Base-by-base conservation (phyloP, 768 basidiomycete species). In the Agrocybe pediades region DNA sequence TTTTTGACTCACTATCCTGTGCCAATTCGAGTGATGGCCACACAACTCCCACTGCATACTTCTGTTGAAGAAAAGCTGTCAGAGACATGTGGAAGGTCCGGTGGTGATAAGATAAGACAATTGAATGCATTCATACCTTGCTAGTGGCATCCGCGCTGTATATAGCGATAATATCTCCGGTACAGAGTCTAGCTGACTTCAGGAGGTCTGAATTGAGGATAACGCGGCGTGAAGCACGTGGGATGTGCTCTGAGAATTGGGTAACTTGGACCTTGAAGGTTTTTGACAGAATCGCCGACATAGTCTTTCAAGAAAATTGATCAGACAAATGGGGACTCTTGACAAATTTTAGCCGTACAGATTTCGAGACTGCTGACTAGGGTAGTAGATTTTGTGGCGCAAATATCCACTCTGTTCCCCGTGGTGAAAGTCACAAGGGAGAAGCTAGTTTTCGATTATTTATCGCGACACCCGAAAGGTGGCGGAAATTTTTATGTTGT, bases 11-110 rank as follows among this genome's bases (percentile, higher is more conserved):
- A 88, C 90, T 73, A 55, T 84, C 80, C 47, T 75, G 76, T 23
- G 82, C 65, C 50, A 86, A 49, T 7, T 88, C 86, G 41, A 78
- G 62, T 33, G 86, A 87, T n/a, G 90, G 89, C 90, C 90, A 92
- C 60, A 81, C 78, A 42, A 85, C 71, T 5, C 90, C 91, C 49
- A 91, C 73, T 11, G 85, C 81, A 66, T 86, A 85, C 41, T 75
- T 69, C 86, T 88, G 64, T 64, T 52, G 41, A 27, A 54, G 49
- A 55, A 27, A 36, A n/a, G 24, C 41, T 23, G 54, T 64, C 56
- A 62, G 56, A 57, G 40, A 60, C 30, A 47, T 13, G 42, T 30
- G 11, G 24, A 33, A 49, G 45, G n/a, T n/a, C 41, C 30, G 46
- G 46, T 44, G 46, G 25, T 52, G 41, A 46, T 23, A 33, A 20